phyloP scores from a whole-genome alignment of 1,284 basidiomycete species.

The Laetiporus sulphureus region DNA sequence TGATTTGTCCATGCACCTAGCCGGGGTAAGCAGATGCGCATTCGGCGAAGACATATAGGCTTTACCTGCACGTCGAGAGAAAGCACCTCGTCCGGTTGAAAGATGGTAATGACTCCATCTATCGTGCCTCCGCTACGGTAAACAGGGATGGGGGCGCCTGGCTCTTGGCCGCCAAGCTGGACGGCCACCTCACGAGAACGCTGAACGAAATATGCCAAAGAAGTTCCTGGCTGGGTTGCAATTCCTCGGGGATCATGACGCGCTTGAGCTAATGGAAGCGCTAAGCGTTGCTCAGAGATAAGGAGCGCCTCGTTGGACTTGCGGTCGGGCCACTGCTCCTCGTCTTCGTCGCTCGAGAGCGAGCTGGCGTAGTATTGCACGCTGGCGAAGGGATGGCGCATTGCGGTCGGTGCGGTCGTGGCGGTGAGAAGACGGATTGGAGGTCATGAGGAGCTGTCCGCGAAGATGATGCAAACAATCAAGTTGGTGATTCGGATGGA shows the following conservation, averaged over 20 bases:
- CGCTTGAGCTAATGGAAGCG: neutral
- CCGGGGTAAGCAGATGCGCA: neutral
- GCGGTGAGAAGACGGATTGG: too few species aligned
- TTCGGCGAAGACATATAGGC: too few species aligned
- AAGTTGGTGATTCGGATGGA: too few species aligned
- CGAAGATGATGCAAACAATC: too few species aligned
- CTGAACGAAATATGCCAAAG: constrained; percentile 14
- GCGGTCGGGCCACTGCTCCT: neutral
- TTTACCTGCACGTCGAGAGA: neutral
- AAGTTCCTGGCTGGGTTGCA: neutral
- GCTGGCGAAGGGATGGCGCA: constrained; percentile 17
- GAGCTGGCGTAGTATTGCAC: constrained; percentile 7
- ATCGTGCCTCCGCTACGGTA: constrained; percentile 20
- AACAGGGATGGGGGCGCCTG: constrained; percentile 12
- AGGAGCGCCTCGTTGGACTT: neutral
- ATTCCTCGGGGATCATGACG: neutral
- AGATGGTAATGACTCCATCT: constrained; percentile 20
- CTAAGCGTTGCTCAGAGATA: neutral
- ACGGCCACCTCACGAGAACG: constrained; percentile 22
- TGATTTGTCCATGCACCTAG: constrained; percentile 21
- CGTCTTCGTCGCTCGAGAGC: constrained; percentile 7
- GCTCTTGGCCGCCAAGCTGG: constrained; percentile 22
- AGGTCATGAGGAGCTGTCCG: too few species aligned
- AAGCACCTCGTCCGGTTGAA: too few species aligned
- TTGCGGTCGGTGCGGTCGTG: too few species aligned